These are phyloP conservation scores for Apiospora marii DNA, from an alignment of 2,329 filamentous ascomycete genomes.

Conservation along the genomic window DNA sequence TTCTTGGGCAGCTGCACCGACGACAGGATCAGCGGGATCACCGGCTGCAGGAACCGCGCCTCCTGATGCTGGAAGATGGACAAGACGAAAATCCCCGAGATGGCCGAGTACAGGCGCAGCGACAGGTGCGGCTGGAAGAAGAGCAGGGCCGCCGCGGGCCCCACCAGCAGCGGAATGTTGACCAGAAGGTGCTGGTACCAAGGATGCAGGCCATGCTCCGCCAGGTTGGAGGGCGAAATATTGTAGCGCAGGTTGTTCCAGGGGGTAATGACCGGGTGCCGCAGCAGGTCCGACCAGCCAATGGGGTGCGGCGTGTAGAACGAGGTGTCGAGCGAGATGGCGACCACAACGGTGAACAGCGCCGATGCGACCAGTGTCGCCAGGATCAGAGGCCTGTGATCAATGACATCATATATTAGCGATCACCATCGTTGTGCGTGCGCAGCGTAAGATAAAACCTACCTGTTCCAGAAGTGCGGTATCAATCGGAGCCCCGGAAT, in stretches of 20 bases:
- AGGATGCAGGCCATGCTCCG: constrained; percentile 78
- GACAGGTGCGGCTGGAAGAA: constrained; percentile 65
- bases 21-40: constrained; percentile 78
- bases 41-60: constrained; percentile 78
- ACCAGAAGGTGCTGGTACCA: constrained; percentile 79
- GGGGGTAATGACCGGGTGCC: constrained; percentile 75
- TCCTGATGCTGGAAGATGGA: constrained; percentile 83
- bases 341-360: constrained; percentile 72
- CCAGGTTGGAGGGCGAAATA: constrained; percentile 72
- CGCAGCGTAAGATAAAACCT: constrained; percentile 41
- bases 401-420: constrained; percentile 19
- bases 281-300: constrained; percentile 69
- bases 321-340: constrained; percentile 82
- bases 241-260: constrained; percentile 83
- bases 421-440: not conserved
- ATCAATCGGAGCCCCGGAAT: constrained; percentile 84
- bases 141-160: constrained; percentile 71
- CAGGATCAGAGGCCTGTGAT: constrained; percentile 65
- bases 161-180: constrained; percentile 76
- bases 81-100: constrained; percentile 74
- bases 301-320: constrained; percentile 77
- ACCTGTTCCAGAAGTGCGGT: constrained; percentile 86
- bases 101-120: constrained; percentile 73
- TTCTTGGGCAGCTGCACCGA: constrained; percentile 72
- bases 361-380: constrained; percentile 70